These are phyloP conservation scores for Penicillium fuscoglaucum DNA, from an alignment of 2,329 filamentous ascomycete species.

Conservation along the genomic window DNA sequence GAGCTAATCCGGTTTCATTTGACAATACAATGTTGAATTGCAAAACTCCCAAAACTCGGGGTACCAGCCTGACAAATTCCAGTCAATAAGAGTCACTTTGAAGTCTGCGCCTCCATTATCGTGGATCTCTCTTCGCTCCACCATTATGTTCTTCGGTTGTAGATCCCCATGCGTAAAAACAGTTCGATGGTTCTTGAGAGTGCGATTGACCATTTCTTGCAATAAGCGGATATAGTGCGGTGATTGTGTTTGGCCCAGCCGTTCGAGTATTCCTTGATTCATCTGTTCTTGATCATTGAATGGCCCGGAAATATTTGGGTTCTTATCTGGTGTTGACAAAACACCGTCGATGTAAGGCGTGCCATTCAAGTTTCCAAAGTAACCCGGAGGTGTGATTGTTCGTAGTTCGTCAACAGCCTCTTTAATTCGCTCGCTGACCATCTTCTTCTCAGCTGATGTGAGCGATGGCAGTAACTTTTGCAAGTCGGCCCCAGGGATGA, in stretches of 20 bases:
- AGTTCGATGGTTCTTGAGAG: constrained; percentile 8
- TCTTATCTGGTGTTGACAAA: constrained; percentile 9
- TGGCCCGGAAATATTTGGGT: constrained; percentile 17
- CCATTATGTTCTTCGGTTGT: neutral
- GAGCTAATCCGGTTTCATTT: constrained; percentile 5
- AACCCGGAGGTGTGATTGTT: constrained; percentile 13
- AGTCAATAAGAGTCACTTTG: constrained; percentile 6
- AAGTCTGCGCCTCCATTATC: neutral
- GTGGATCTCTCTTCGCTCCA: neutral
- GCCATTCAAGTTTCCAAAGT: constrained; percentile 18
- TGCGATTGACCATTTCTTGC: constrained; percentile 15
- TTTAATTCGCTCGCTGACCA: constrained; percentile 13
- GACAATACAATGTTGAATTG: constrained; percentile 5
- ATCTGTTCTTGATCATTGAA: constrained; percentile 19
- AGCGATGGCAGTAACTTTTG: constrained; percentile 17
- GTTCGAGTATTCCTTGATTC: constrained; percentile 15
- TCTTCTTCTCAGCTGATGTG: constrained; percentile 9
- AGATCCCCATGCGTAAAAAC: constrained; percentile 8
- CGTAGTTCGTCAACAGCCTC: constrained; percentile 14
- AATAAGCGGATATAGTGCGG: constrained; percentile 18
- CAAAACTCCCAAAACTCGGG: neutral
- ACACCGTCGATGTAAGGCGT: constrained; percentile 20
- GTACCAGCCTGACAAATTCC: constrained; percentile 9
- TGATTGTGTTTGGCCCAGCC: constrained; percentile 12
- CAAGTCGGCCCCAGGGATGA: constrained; percentile 14